phyloP scores from a whole-genome alignment of 306 rosid genomes.

The Dalbergia cultrata region DNA sequence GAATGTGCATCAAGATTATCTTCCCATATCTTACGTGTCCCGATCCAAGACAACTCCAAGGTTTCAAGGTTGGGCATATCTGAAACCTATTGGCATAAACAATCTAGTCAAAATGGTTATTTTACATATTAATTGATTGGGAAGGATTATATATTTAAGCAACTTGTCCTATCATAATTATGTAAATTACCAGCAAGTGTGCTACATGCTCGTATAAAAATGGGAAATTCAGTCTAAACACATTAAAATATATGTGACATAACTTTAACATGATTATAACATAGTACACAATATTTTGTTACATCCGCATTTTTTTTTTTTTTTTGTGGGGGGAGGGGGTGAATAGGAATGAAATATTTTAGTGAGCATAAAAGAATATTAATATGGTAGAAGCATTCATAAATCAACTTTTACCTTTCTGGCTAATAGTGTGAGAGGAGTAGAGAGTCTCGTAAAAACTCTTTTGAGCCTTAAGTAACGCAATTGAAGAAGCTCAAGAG shows the following conservation, averaged over 20 bases:
- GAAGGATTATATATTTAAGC: neutral
- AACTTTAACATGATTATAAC: neutral
- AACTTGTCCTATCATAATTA: no score
- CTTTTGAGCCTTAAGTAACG: neutral
- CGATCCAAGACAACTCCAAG: neutral
- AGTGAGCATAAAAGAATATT: no score
- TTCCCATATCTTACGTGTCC: neutral
- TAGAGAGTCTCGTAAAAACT: no score
- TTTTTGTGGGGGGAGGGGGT: no score
- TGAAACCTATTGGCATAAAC: neutral
- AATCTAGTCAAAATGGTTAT: neutral
- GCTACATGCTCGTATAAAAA: neutral
- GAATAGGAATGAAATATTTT: no score
- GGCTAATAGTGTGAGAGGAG: neutral
- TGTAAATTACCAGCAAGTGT: no score
- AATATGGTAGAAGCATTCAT: neutral
- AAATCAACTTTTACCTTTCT: neutral
- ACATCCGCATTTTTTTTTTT: no score
- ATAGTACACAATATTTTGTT: neutral
- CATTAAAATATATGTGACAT: neutral
- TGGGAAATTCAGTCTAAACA: neutral
- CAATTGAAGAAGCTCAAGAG: neutral
- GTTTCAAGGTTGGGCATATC: neutral
- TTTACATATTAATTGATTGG: neutral
- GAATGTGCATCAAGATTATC: neutral